Base-by-base conservation (phyloP, 1,139 yeast species). In the Suhomyces maxii region DNA sequence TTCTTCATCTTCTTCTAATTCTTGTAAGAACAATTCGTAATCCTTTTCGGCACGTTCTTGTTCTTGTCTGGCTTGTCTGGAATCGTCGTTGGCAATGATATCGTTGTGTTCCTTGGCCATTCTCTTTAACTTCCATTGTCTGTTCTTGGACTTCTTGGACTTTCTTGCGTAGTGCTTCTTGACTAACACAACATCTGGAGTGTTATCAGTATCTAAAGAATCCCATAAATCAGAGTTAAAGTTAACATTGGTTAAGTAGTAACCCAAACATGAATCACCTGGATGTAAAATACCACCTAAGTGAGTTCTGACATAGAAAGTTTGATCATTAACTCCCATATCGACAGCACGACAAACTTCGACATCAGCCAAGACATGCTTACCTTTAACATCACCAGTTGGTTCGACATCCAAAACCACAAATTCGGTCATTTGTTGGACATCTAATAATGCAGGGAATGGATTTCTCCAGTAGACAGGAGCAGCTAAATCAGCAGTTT, bases 81-180 rank as follows among this genome's bases (percentile, higher is more conserved):
- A 79, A 58, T 84, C 89, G 54, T 80, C 84, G 55, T 80, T 76
- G 46, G 95, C 96, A 46, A 86, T 90, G 53, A 87, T 83, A 59
- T 89, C 96, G 58, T 82, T 82, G 68, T 91, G 96, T 71, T 93
- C 98, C 65, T 79, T 86, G 39, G 98, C 98, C 97, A 93, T 90
- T 79, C 98, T 87, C 85, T 89, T 89, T 71, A 93, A 83, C 73
- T 88, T 91, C 98, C 98, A 93, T 68, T 79, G 79, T 76, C 96
- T 85, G 76, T 84, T 82, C 80, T 85, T 86, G 51, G 81, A 69
- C 71, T 85, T 86, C 73, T 80, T 82, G 43, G 84, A 77, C 71
- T 86, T 85, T 76, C 95, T 86, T 45, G 86, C 79, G 73, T 90
- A 93, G 65, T 83, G 81, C 67, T 93, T 93, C 91, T 91, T 93